Evolutionary conservation across 768 basidiomycete species (phyloP).

Genomic region (Xerocomellus intermedius): DNA sequence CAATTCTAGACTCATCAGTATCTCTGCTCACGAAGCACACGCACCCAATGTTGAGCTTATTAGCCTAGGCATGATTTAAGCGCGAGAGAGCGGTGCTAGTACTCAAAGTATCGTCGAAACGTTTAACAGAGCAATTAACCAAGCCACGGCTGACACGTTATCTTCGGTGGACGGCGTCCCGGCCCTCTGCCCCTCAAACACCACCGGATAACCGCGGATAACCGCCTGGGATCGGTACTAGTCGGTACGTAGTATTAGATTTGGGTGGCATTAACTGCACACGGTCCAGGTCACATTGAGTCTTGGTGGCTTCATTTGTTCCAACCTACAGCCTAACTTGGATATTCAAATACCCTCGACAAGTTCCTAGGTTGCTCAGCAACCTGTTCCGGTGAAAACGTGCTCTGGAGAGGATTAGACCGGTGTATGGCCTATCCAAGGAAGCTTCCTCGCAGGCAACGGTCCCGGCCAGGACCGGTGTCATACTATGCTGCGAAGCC

Average conservation of each 20-base stretch:
- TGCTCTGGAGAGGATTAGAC: neutral
- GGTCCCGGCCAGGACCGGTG: conserved; percentile 17
- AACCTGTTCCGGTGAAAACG: neutral
- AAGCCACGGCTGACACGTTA: neutral
- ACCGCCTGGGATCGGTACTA: too few species aligned
- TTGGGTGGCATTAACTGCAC: neutral
- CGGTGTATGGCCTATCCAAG: neutral
- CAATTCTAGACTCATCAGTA: neutral
- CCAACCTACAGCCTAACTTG: neutral
- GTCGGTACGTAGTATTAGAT: too few species aligned
- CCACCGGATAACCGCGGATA: neutral
- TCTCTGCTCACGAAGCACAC: neutral
- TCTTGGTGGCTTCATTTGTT: neutral
- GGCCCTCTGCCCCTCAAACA: neutral
- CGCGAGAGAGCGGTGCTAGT: too few species aligned
- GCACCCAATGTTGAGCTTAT: neutral
- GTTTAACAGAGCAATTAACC: neutral
- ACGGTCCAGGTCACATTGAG: neutral
- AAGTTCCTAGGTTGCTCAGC: neutral
- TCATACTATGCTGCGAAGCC: neutral
- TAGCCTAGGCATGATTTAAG: too few species aligned
- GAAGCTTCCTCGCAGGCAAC: conserved; percentile 9
- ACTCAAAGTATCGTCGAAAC: too few species aligned
- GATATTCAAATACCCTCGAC: neutral
- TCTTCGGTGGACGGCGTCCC: neutral